Conservation (phyloP, 768 basidiomycete species). For the Termitomyces sp. region DNA sequence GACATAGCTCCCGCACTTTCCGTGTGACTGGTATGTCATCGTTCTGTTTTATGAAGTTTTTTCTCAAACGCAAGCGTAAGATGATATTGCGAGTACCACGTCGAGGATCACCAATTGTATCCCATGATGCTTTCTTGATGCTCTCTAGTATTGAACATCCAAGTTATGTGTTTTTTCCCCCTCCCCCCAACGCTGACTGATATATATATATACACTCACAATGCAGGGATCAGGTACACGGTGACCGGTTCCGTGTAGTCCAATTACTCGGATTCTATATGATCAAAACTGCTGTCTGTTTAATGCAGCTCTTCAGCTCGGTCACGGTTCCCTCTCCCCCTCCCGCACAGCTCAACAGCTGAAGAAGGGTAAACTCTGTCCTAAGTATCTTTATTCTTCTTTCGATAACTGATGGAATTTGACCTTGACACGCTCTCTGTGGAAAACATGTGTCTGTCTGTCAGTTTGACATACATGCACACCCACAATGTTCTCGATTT, state of each 20-base stretch:
- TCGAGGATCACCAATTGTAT: no score
- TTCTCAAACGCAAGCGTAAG: no score
- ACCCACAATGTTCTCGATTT: background rate
- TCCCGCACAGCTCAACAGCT: no score
- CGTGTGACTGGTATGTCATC: no score
- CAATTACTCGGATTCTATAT: background rate
- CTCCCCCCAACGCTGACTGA: background rate
- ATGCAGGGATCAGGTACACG: background rate
- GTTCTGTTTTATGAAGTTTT: no score
- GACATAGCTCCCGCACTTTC: no score
- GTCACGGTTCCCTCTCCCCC: background rate
- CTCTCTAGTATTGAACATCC: background rate
- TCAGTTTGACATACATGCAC: background rate
- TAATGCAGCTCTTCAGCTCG: background rate
- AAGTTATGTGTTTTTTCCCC: background rate
- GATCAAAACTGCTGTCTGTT: no score
- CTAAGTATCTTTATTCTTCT: background rate
- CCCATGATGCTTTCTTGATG: no score
- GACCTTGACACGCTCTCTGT: background rate
- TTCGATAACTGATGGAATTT: no score
- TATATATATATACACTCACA: background rate
- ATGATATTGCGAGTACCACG: no score
- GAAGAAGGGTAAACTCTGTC: background rate
- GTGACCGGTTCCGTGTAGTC: background rate
- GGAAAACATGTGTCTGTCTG: background rate